Evolutionary conservation across 305 asterid species (phyloP).

Genomic region (Coffea humblotiana): DNA sequence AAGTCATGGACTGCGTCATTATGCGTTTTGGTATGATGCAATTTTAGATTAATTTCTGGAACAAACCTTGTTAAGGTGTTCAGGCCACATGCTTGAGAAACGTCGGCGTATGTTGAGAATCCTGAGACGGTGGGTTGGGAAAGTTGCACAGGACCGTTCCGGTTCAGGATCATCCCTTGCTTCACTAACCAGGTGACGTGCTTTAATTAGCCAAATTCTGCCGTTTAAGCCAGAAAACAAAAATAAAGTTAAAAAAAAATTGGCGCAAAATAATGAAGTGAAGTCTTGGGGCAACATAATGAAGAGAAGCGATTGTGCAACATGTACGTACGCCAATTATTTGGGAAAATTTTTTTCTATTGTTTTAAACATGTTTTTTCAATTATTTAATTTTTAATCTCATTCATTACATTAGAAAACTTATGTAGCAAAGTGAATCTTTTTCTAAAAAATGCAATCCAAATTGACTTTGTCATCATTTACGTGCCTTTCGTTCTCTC

Average conservation of each 20-base stretch:
- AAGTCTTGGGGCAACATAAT: no score
- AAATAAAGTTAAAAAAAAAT: no score
- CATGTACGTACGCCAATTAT: no score
- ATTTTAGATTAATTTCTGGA: background rate
- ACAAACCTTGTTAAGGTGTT: background rate
- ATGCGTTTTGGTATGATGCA: background rate
- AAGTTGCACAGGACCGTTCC: background rate
- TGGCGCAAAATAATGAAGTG: background rate
- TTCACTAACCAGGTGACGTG: background rate
- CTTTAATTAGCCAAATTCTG: background rate
- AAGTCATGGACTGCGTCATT: background rate
- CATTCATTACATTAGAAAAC: no score
- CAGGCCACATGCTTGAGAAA: background rate
- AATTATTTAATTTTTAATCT: no score
- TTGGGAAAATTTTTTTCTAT: no score
- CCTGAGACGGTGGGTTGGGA: background rate
- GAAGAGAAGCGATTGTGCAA: no score
- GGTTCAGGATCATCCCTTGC: background rate
- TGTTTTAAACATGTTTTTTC: no score
- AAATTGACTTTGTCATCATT: background rate
- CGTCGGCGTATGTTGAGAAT: background rate
- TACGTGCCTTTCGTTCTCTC: background rate
- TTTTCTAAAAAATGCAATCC: no score
- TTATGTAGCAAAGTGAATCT: no score
- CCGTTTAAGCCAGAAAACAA: background rate